Evolutionary conservation across 2,329 filamentous ascomycete genomes (phyloP), one percentile per base, ranked within the genome.

Genomic region (Paraphaeosphaeria sporulosa): DNA sequence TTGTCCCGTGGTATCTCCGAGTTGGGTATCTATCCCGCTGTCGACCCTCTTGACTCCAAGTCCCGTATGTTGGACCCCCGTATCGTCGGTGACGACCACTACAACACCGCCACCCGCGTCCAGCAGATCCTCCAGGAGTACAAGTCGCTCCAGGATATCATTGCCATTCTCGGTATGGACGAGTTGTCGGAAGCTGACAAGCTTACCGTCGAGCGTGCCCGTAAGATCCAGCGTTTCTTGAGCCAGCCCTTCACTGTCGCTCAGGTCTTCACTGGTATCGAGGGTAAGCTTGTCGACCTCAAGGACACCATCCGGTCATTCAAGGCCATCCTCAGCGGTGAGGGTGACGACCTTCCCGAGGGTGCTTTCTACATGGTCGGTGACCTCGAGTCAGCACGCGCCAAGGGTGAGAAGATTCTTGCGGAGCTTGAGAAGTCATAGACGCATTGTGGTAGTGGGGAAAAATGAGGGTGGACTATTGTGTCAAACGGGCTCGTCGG

Each of bases 71-170:
- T 99, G 79, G 95, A 98, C 86, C 93, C 95, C 84, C 94, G 95
- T 92, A 89, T 99, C 79, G 91, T 99, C 78, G 95, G 95, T 82
- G 87, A 98, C 79, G 95, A 99, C 66, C 95, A 99, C 89, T 99
- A 99, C 90, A 82, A 93, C 66, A 94, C 89, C 76, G 95, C 95
- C 82, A 92, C 91, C 82, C 90, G 90, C 76, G 95, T 99, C 79
- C 95, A 99, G 88, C 93, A 97, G 86, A 98, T 97, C 85, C 90
- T 99, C 81, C 95, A 99, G 86, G 95, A 98, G 88, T 99, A 99
- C 92, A 98, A 98, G 92, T 98, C 94, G 69, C 93, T 99, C 73
- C 95, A 99, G 87, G 95, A 99, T 87, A 99, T 99, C 90, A 97
- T 97, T 87, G 95, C 95, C 84, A 99, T 99, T 93, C 85, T 98